These are phyloP conservation scores for Penicillium sp. DNA, from an alignment of 2,329 filamentous ascomycete genomes.

Conservation along the genomic window DNA sequence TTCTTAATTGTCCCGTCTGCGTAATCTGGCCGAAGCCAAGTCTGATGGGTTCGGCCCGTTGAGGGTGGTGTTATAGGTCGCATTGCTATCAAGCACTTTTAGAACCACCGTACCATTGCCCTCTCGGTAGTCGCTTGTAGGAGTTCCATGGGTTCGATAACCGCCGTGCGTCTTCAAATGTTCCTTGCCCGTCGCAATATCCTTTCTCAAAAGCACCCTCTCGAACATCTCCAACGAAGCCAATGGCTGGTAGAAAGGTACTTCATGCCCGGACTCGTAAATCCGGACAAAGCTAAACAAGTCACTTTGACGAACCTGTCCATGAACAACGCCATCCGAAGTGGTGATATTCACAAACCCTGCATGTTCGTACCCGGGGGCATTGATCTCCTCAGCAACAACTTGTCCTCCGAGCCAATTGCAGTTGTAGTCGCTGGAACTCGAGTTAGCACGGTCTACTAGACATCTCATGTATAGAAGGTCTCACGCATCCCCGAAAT, in stretches of 20 bases:
- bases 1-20: neutral
- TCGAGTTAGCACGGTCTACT: neutral
- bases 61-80: slow-evolving; percentile 1
- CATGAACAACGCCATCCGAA: neutral
- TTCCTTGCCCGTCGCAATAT: neutral
- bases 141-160: neutral
- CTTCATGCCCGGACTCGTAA: neutral
- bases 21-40: neutral
- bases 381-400: neutral
- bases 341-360: neutral
- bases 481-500: slow-evolving; percentile 1
- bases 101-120: neutral
- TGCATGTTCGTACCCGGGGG: neutral
- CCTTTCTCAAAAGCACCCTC: neutral
- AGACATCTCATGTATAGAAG: neutral
- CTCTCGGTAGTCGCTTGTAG: neutral
- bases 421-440: neutral
- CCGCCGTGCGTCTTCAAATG: neutral
- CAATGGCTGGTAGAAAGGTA: slow-evolving; percentile 1
- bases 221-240: neutral
- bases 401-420: slow-evolving; percentile 3
- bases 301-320: slow-evolving; percentile 1
- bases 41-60: neutral
- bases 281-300: slow-evolving; percentile 1
- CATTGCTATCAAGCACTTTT: neutral